A percentile compares a stretch with the other conserved stretches of the same genome.
Evolutionary conservation across 2,329 filamentous ascomycete species (phyloP).

Genomic region (Ophiosphaerella korrae): DNA sequence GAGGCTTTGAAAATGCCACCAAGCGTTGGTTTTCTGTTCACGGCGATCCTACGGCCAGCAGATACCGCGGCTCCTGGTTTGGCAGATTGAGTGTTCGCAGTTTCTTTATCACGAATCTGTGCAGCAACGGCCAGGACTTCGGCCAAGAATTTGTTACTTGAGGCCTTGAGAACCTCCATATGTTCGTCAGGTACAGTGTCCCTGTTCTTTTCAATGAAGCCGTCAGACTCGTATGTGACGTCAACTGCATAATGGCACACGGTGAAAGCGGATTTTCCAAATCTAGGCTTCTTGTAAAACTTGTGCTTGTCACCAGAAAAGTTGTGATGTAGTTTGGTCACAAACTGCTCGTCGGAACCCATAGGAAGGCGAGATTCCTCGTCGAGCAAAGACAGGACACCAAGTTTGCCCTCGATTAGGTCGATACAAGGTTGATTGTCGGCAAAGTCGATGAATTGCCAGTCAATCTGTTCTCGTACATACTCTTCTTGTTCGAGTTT

Average conservation of each 20-base stretch:
- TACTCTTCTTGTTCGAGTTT: slow-evolving; percentile 99
- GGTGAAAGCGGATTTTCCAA: slow-evolving; percentile 96
- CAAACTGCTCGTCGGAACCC: slow-evolving; percentile 96
- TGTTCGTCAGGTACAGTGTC: slow-evolving; percentile 99
- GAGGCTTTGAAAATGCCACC: slow-evolving; percentile 99
- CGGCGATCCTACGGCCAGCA: slow-evolving; percentile 82
- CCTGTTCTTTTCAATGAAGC: slow-evolving; percentile 99
- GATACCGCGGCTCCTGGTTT: slow-evolving; percentile 68
- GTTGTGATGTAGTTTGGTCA: slow-evolving; percentile 94
- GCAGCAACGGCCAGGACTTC: slow-evolving; percentile 85
- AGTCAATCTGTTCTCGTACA: slow-evolving; percentile 92
- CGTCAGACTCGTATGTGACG: slow-evolving; percentile 97
- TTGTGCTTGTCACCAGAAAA: slow-evolving; percentile 88
- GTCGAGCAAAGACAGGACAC: slow-evolving; percentile 87
- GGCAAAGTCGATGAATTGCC: slow-evolving; percentile 99
- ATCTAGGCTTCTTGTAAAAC: slow-evolving; percentile 98
- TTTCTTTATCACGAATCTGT: slow-evolving; percentile 88
- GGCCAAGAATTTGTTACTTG: slow-evolving; percentile 81
- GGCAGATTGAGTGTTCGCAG: slow-evolving; percentile 65
- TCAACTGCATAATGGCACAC: slow-evolving; percentile 98
- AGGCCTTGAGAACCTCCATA: slow-evolving; percentile 86
- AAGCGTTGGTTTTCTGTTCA: slow-evolving; percentile 94
- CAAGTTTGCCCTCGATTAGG: slow-evolving; percentile 94
- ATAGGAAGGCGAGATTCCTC: slow-evolving; percentile 96
- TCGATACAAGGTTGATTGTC: slow-evolving; percentile 99